Conservation (phyloP, 164 flowering plant genomes). For the Paratinospora sagittata region DNA sequence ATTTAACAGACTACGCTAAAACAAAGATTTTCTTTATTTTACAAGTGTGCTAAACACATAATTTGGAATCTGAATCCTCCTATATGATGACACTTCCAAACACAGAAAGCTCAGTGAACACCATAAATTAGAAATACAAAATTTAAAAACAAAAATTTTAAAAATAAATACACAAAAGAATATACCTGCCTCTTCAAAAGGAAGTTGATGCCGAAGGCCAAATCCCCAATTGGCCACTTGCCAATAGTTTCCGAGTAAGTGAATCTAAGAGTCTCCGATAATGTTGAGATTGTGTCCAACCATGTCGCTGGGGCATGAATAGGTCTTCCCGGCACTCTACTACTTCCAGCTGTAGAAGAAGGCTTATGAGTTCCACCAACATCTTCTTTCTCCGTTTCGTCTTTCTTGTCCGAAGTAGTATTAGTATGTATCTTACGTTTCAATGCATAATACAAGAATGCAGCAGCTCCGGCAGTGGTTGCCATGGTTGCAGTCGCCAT, state of each 20-base stretch:
- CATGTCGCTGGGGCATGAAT: slow-evolving; percentile 92
- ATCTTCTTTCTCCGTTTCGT: slow-evolving; percentile 32
- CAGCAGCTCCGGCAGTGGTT: slow-evolving; percentile 98
- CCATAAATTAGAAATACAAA: no score
- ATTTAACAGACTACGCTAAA: no score
- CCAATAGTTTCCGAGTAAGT: slow-evolving; percentile 96
- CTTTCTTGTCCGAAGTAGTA: slow-evolving; percentile 20
- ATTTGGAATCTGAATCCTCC: no score
- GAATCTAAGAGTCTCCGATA: slow-evolving; percentile 90
- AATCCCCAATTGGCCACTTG: slow-evolving; percentile 97
- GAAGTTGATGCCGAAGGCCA: slow-evolving; percentile 93
- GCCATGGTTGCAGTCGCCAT: slow-evolving; percentile 99
- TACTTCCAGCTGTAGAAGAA: slow-evolving; percentile 33
- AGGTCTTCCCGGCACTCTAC: slow-evolving; percentile 53
- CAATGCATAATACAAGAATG: slow-evolving; percentile 82
- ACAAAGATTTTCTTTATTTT: no score
- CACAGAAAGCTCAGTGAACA: neutral
- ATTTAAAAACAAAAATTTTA: neutral
- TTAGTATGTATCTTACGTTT: slow-evolving; percentile 44
- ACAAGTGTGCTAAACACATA: no score
- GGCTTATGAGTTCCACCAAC: slow-evolving; percentile 15
- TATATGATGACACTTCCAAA: neutral
- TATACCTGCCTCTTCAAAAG: slow-evolving; percentile 91
- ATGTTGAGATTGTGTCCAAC: slow-evolving; percentile 89
- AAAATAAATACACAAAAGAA: neutral